These are phyloP conservation scores for Lentinula detonsa DNA, from an alignment of 768 basidiomycete genomes.

Conservation along the genomic window DNA sequence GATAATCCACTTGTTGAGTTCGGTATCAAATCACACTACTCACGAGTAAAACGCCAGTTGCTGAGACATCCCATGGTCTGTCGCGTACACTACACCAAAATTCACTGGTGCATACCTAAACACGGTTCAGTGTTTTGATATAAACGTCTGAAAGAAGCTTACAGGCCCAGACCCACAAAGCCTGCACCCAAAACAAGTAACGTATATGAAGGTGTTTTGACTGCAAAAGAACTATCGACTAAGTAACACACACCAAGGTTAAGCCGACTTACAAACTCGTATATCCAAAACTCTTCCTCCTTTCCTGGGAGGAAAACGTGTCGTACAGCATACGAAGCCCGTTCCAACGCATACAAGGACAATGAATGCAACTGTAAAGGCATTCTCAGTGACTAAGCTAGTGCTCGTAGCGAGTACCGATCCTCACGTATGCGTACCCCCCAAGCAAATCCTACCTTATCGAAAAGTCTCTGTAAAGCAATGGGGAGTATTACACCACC, in stretches of 20 bases:
- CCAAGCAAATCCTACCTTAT: slow-evolving; percentile 16
- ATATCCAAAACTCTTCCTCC: slow-evolving; percentile 10
- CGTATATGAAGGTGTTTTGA: slow-evolving; percentile 9
- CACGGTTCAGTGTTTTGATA: neutral
- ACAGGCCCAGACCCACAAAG: slow-evolving; percentile 10
- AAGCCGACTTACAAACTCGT: slow-evolving; percentile 11
- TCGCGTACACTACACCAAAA: slow-evolving; percentile 13
- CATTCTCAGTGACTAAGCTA: neutral
- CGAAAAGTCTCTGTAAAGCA: slow-evolving; percentile 14
- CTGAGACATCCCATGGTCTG: slow-evolving; percentile 8
- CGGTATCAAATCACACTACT: neutral
- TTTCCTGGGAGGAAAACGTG: slow-evolving; percentile 11
- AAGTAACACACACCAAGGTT: neutral
- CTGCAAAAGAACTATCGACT: neutral
- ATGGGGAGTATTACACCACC: slow-evolving; percentile 19
- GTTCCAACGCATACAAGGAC: slow-evolving; percentile 9
- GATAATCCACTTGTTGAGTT: neutral
- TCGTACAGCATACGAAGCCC: slow-evolving; percentile 12
- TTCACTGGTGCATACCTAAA: slow-evolving; percentile 10
- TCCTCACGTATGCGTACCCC: slow-evolving; percentile 15
- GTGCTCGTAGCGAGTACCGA: neutral
- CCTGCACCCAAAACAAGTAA: slow-evolving; percentile 11
- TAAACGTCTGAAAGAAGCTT: neutral
- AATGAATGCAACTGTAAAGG: slow-evolving; percentile 10
- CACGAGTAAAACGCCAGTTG: slow-evolving; percentile 12